These are phyloP conservation scores for Protomyces arabidopsidicola DNA, from an alignment of 1,139 yeast species.

Conservation along the genomic window DNA sequence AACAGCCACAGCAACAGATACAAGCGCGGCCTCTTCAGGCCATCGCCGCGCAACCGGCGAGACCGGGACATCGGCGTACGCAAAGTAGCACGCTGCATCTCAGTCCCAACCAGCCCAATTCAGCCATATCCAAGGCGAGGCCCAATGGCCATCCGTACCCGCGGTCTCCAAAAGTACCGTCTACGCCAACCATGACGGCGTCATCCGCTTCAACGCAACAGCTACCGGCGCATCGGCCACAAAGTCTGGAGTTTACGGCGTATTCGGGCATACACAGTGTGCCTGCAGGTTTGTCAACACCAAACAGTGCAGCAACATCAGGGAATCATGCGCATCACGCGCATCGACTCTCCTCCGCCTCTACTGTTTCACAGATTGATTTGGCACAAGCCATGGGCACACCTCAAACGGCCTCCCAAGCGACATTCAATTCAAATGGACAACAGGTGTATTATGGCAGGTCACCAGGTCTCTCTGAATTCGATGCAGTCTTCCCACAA, in stretches of 20 bases:
- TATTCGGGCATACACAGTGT: conserved; percentile 4
- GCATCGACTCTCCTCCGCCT: neutral
- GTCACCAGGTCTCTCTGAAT: neutral
- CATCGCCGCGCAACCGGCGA: conserved; percentile 1
- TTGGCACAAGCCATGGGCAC: neutral
- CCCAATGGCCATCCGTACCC: conserved; percentile 19
- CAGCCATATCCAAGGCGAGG: neutral
- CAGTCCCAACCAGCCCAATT: conserved; percentile 9
- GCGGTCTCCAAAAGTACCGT: conserved; percentile 18
- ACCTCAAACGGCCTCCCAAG: neutral
- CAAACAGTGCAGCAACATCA: neutral
- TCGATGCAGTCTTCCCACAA: neutral
- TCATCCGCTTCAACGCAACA: neutral
- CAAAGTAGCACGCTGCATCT: conserved; percentile 11
- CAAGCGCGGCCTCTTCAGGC: conserved; percentile 16
- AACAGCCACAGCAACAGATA: neutral
- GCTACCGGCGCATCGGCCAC: neutral
- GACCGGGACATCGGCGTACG: conserved; percentile 21
- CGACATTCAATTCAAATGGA: neutral
- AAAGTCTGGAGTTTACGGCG: conserved; percentile 15
- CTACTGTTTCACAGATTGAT: neutral
- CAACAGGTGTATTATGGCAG: neutral
- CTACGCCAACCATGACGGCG: neutral
- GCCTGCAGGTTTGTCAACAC: neutral
- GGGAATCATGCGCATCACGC: neutral